These are phyloP conservation scores for Hibiscus syriacus DNA, from an alignment of 345 rosid genomes.

Conservation along the genomic window DNA sequence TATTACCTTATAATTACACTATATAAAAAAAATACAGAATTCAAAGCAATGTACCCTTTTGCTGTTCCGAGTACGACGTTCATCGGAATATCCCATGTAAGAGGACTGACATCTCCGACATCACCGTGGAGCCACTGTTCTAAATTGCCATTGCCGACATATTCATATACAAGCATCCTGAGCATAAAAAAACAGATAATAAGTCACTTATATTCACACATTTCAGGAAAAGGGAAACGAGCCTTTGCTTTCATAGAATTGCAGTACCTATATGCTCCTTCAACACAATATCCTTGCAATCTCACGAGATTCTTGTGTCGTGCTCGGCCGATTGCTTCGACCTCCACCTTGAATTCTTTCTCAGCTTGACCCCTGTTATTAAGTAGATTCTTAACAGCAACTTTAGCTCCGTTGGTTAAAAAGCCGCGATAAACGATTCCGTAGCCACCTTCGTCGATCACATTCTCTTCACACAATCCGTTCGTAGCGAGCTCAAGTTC, in stretches of 20 bases:
- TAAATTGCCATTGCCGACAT: slow-evolving; percentile 82
- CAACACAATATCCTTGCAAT: slow-evolving; percentile 86
- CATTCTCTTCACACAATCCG: slow-evolving; percentile 82
- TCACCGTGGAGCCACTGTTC: slow-evolving; percentile 98
- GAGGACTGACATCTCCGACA: slow-evolving; percentile 77
- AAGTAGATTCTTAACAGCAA: slow-evolving; percentile 87
- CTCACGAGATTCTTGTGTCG: slow-evolving; percentile 91
- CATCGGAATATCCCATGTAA: slow-evolving; percentile 85
- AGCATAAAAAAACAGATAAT: slow-evolving; percentile 16
- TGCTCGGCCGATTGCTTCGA: slow-evolving; percentile 87
- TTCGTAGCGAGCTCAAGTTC: slow-evolving; percentile 85
- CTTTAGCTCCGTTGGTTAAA: slow-evolving; percentile 64
- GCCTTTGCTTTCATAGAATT: neutral
- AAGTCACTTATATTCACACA: neutral
- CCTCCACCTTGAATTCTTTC: slow-evolving; percentile 95
- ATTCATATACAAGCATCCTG: slow-evolving; percentile 96
- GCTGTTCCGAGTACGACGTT: slow-evolving; percentile 86
- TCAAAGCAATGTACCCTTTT: slow-evolving; percentile 50
- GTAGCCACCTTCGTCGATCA: slow-evolving; percentile 95
- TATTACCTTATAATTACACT: too few relatives aligned
- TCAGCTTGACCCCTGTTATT: slow-evolving; percentile 99
- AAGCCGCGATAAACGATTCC: slow-evolving; percentile 87
- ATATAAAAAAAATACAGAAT: neutral
- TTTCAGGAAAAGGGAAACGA: neutral
- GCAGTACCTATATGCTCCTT: slow-evolving; percentile 84